phyloP scores from a whole-genome alignment of 169 alveolate species.

The Eimeria sp. region DNA sequence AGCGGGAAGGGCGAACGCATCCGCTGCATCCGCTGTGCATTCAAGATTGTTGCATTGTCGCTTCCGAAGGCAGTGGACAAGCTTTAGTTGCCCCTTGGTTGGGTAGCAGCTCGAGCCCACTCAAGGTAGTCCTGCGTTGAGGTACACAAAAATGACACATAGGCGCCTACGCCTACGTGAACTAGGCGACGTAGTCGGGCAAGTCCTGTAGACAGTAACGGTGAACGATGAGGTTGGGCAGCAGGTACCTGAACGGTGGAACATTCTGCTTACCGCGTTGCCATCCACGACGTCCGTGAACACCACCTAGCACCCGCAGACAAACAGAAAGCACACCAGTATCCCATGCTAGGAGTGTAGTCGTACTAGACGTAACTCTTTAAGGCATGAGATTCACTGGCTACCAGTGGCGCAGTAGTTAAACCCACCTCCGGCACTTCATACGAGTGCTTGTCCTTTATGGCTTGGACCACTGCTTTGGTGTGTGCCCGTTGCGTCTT shows the following conservation, averaged over 20 bases:
- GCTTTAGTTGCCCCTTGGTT: neutral
- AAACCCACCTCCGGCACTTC: slow-evolving; percentile 81
- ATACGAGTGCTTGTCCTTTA: slow-evolving; percentile 69
- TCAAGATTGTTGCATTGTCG: neutral
- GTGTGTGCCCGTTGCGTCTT: slow-evolving; percentile 65
- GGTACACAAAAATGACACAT: neutral
- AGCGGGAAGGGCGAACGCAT: neutral
- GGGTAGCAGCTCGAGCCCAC: slow-evolving; percentile 73
- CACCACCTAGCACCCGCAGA: slow-evolving; percentile 58
- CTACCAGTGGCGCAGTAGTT: neutral
- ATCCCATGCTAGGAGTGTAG: neutral
- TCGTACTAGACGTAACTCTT: neutral
- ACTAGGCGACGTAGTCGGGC: neutral
- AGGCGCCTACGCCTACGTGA: no score
- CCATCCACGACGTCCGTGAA: slow-evolving; percentile 78
- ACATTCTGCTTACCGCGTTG: slow-evolving; percentile 45
- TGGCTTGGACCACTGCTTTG: slow-evolving; percentile 51
- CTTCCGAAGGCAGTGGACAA: no score
- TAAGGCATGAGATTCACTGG: neutral
- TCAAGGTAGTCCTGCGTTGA: slow-evolving; percentile 33
- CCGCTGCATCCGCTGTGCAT: neutral
- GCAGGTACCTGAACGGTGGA: neutral
- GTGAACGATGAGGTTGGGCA: neutral
- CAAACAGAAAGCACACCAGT: neutral
- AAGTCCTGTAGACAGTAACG: neutral